Conservation (phyloP, 495 filamentous ascomycete species). For the Aspergillus mulundensis region DNA sequence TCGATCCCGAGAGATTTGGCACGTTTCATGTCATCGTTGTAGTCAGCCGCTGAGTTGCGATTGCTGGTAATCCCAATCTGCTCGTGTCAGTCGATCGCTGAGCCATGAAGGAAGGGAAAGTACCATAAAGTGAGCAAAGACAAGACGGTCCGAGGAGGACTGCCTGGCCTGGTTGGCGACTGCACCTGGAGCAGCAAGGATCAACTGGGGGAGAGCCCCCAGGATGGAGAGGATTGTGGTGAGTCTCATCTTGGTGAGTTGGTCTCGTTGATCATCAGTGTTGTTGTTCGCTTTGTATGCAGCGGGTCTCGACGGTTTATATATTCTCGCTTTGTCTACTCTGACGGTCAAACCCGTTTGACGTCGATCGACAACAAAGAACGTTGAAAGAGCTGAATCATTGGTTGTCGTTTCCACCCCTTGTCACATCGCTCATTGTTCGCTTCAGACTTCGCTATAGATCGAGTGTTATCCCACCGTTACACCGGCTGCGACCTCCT, state of each 20-base stretch:
- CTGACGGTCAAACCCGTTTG: not conserved
- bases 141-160: constrained; percentile 25
- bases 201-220: not conserved
- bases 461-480: not conserved
- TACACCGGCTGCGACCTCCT: too few species aligned
- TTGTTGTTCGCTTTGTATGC: not conserved
- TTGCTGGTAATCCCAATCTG: constrained; percentile 53
- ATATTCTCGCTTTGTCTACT: not conserved
- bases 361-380: not conserved
- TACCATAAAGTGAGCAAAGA: constrained; percentile 62
- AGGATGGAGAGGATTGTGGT: not conserved
- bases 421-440: not conserved
- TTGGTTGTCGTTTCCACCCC: constrained; percentile 1
- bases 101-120: not conserved
- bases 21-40: constrained; percentile 54
- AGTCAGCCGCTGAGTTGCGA: constrained; percentile 46
- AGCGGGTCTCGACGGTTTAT: not conserved
- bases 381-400: not conserved
- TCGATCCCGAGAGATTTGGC: constrained; percentile 55
- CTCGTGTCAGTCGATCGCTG: not conserved
- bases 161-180: not conserved
- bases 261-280: not conserved
- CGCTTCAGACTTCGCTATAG: not conserved
- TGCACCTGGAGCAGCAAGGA: not conserved
- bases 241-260: constrained; percentile 2